Evolutionary conservation across 2,329 filamentous ascomycete genomes (phyloP).

Genomic region (Camillea tinctor): DNA sequence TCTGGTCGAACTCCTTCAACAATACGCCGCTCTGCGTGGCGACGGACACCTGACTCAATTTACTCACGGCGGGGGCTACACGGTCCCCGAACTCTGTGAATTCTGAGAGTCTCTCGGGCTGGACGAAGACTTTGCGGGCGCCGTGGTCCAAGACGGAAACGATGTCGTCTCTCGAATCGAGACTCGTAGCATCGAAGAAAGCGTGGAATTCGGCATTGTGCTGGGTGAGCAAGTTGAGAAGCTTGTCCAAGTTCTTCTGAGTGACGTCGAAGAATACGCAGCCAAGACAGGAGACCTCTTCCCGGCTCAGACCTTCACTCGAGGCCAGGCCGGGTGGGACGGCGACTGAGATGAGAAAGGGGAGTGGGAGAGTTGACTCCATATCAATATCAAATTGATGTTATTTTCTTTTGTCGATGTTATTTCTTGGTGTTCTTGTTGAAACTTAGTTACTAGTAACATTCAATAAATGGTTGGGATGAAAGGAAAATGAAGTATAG

Average conservation of each 20-base stretch:
- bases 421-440: no score
- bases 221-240: conserved; percentile 47
- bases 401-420: no score
- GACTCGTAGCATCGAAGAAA: conserved; percentile 73
- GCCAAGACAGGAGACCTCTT: conserved; percentile 59
- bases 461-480: no score
- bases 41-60: conserved; percentile 42
- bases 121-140: conserved; percentile 80
- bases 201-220: conserved; percentile 56
- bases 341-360: conserved; percentile 60
- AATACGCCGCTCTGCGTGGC: conserved; percentile 52
- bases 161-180: conserved; percentile 70
- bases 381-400: conserved; percentile 36
- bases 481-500: no score
- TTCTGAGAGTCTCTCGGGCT: conserved; percentile 62
- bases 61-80: conserved; percentile 51
- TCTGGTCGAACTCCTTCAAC: conserved; percentile 51
- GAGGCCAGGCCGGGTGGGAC: conserved; percentile 48
- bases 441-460: no score
- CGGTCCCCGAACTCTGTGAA: conserved; percentile 56
- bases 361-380: conserved; percentile 64
- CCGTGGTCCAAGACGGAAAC: conserved; percentile 81
- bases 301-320: conserved; percentile 52
- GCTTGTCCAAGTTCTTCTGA: conserved; percentile 39
- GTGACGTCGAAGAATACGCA: conserved; percentile 57